A percentile compares a stretch with the other conserved stretches of the same genome.
phyloP scores from a whole-genome alignment of 2,329 filamentous ascomycete species.

The Zymoseptoria passerinii region DNA sequence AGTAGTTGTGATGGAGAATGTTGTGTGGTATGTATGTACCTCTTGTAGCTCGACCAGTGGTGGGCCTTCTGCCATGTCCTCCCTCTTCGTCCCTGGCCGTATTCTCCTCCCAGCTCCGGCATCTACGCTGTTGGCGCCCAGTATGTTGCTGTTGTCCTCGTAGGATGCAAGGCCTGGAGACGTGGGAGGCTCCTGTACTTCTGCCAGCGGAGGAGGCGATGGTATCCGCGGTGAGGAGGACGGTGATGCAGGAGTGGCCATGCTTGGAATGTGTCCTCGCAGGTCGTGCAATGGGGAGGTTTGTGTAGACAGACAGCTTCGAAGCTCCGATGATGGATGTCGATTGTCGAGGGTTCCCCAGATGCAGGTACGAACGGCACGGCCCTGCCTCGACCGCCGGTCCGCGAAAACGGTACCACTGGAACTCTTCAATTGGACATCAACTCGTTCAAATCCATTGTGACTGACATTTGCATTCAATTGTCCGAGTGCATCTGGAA shows the following conservation, averaged over 20 bases:
- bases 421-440: neutral
- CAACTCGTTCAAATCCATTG: neutral
- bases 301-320: neutral
- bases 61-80: constrained; percentile 86
- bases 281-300: neutral
- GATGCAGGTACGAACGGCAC: neutral
- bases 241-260: constrained; percentile 34
- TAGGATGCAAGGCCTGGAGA: constrained; percentile 60
- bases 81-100: constrained; percentile 83
- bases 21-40: constrained; percentile 42
- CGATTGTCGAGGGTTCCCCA: neutral
- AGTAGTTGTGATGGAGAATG: neutral
- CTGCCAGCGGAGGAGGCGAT: constrained; percentile 86
- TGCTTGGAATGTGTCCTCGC: neutral
- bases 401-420: neutral
- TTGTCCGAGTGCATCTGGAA: neutral
- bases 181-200: constrained; percentile 79
- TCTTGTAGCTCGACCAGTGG: constrained; percentile 78
- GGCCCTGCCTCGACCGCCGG: neutral
- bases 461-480: neutral
- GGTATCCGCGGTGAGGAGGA: constrained; percentile 86
- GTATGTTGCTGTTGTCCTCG: constrained; percentile 50
- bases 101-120: constrained; percentile 74
- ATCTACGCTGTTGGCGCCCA: constrained; percentile 54
- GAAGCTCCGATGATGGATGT: neutral